Evolutionary conservation across 164 flowering plant species (phyloP), one percentile per base, ranked within the genome.

Genomic region (Stephania yunnanensis): DNA sequence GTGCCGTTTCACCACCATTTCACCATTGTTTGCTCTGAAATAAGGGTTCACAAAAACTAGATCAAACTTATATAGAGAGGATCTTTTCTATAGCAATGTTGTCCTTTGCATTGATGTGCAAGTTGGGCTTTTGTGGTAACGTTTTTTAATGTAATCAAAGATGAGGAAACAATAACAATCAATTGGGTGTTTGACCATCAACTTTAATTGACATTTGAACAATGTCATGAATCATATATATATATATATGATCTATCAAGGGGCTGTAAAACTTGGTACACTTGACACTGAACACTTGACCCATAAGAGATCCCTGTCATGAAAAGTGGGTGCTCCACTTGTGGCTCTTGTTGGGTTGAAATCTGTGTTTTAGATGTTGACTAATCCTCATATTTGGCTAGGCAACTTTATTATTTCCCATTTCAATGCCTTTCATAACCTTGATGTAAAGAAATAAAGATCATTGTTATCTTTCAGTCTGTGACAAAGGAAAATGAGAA

Each of bases 191-290:
- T 66, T 25, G 44, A 66, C 44, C 44, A 66, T 66, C 69, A 25
- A 7, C 66, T 61, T 61, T 29, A 61, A 61, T 61, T 61, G 44
- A 66, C 69, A 66, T 66, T 12, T 10, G 69, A 66, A 66, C 69
- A 6, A 25, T 66, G 44, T 50, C 11, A 9, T 50, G 68, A 19
- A 63, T 64, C 22, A 64, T 64, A 25, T 25, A 25, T 25, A 0
- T 64, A n/a, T n/a, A 19, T 20, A 29, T 20, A 10, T n/a, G n/a
- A 10, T 25, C 10, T n/a, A 71, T 48, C 73, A 2, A 55, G 53
- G 19, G 73, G 63, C 53, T 71, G 44, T 48, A 19, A 71, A 71
- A 48, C 12, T 42, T 71, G 73, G 73, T 71, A 22, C 73, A 13
- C 46, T 68, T 68, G n/a, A 5, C 8, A 68, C n/a, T 36, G 70